A percentile compares a stretch with the other conserved stretches of the same genome.
Conservation (phyloP, 148 eudicot genomes). For the Camellia lanceoleosa region DNA sequence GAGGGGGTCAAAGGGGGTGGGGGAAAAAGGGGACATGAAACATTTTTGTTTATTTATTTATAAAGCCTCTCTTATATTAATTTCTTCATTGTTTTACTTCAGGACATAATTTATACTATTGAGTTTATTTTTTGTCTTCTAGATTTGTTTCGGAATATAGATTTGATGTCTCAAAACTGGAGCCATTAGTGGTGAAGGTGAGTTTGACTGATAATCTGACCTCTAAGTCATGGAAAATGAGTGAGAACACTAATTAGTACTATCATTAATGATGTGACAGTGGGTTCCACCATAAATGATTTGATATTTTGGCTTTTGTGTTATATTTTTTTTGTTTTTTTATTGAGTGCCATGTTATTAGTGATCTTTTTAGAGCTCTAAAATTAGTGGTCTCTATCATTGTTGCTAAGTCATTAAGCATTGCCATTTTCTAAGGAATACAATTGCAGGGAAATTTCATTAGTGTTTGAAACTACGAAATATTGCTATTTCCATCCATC, state of each 20-base stretch:
- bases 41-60: background rate
- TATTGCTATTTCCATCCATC: background rate
- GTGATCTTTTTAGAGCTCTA: no score
- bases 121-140: slow-evolving; percentile 2
- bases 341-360: no score
- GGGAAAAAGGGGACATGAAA: no score
- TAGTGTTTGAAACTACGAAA: background rate
- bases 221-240: no score
- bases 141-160: slow-evolving; percentile 79
- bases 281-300: no score
- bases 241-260: no score
- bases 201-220: slow-evolving; percentile 13
- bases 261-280: no score
- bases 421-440: background rate
- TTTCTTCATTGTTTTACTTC: slow-evolving; percentile 13
- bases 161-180: slow-evolving; percentile 90
- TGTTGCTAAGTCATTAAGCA: background rate
- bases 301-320: no score
- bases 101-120: slow-evolving; percentile 6
- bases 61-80: background rate
- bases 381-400: no score
- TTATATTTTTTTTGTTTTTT: no score
- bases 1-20: no score
- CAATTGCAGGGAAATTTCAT: background rate
- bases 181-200: slow-evolving; percentile 96